Evolutionary conservation across 257 asterid species (phyloP).

Genomic region (Lantana camara): DNA sequence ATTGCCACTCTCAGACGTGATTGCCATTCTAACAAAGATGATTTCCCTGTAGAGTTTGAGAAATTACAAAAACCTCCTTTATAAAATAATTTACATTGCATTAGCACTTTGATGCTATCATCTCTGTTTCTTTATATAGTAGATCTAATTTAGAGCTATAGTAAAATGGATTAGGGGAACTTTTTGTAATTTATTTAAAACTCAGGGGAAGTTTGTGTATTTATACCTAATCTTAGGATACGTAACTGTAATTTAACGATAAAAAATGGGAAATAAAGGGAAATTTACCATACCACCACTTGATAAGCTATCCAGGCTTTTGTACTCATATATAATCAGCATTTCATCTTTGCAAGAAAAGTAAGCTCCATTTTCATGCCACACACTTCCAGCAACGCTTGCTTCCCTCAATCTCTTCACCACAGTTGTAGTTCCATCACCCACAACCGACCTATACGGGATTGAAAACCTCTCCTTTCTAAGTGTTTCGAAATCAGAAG

Average conservation of each 20-base stretch:
- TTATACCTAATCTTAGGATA: background rate
- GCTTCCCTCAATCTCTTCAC: conserved; percentile 16
- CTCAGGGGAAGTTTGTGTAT: no score
- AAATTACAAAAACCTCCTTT: no score
- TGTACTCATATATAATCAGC: conserved; percentile 11
- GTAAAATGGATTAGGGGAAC: no score
- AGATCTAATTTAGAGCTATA: no score
- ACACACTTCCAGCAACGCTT: background rate
- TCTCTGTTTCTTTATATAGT: no score
- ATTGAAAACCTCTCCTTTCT: background rate
- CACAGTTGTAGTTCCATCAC: background rate
- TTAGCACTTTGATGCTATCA: no score
- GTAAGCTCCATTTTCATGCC: background rate
- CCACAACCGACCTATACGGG: background rate
- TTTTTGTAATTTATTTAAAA: no score
- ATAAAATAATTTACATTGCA: no score
- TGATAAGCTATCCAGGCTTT: background rate
- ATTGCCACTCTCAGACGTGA: background rate
- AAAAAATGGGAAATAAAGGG: background rate
- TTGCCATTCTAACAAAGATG: background rate
- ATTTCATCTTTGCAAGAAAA: conserved; percentile 4
- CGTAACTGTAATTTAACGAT: background rate
- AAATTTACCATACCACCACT: background rate
- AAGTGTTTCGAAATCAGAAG: background rate
- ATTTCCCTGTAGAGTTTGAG: background rate